Percentiles rank a stretch among this genome's conserved stretches.
phyloP scores from a whole-genome alignment of 1,284 basidiomycete species.

The Neolentinus lepideus region DNA sequence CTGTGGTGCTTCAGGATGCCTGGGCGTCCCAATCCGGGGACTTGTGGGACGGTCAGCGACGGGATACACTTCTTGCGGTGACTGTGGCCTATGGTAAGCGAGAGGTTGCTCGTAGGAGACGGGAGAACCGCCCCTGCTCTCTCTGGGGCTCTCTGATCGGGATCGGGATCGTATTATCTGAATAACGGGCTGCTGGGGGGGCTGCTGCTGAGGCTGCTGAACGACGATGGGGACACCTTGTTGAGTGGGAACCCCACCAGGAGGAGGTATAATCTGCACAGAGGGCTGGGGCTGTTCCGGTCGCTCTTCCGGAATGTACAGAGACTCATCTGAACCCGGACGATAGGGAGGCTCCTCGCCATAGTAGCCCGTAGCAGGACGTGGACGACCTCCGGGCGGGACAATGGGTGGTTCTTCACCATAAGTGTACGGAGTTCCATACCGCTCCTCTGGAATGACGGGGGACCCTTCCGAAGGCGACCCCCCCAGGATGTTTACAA shows the following conservation, averaged over 20 bases:
- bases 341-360: neutral
- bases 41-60: neutral
- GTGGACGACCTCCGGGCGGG: neutral
- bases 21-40: neutral
- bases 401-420: neutral
- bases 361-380: neutral
- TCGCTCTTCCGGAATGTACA: neutral
- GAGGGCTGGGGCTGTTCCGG: neutral
- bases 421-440: neutral
- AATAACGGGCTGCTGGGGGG: constrained; percentile 3
- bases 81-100: neutral
- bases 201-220: neutral
- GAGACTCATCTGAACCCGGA: neutral
- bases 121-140: neutral
- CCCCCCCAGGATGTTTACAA: constrained; percentile 2
- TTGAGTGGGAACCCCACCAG: neutral
- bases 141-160: neutral
- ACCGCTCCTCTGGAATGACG: neutral
- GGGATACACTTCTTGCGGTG: neutral
- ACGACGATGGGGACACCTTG: constrained; percentile 3
- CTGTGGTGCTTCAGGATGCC: neutral
- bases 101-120: neutral
- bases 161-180: neutral
- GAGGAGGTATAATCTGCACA: constrained; percentile 2
- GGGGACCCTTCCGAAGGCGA: neutral